Percentiles rank a stretch among this genome's conserved stretches.
Evolutionary conservation across 75 land plant species (phyloP).

Genomic region (Picea glauca): DNA sequence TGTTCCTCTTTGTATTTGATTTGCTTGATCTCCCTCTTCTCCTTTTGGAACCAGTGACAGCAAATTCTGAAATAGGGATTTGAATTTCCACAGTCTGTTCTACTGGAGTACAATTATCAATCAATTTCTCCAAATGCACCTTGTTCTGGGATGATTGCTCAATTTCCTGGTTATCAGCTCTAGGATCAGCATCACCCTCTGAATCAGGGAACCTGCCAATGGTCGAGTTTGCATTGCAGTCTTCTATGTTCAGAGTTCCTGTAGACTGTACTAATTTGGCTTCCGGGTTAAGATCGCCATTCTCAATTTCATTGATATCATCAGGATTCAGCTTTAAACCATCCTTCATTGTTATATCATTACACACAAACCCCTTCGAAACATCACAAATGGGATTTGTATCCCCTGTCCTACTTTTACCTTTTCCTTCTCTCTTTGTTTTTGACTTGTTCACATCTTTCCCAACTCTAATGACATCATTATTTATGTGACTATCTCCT

Average conservation of each 20-base stretch:
- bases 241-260: background rate
- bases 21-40: background rate
- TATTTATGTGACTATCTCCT: background rate
- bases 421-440: background rate
- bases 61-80: background rate
- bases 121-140: background rate
- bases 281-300: background rate
- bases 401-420: background rate
- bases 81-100: background rate
- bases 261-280: too few species aligned
- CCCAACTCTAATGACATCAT: too few species aligned
- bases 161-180: background rate
- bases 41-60: background rate
- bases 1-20: background rate
- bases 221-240: background rate
- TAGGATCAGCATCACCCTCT: background rate
- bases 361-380: background rate
- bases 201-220: background rate
- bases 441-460: background rate
- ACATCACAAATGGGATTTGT: background rate
- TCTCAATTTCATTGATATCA: background rate
- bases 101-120: background rate
- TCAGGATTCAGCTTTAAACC: background rate
- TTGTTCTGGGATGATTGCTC: background rate
- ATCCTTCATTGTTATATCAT: background rate